Evolutionary conservation across 495 filamentous ascomycete genomes (phyloP), one percentile per base, ranked within the genome.

Genomic region (Penicillium maclennaniae): DNA sequence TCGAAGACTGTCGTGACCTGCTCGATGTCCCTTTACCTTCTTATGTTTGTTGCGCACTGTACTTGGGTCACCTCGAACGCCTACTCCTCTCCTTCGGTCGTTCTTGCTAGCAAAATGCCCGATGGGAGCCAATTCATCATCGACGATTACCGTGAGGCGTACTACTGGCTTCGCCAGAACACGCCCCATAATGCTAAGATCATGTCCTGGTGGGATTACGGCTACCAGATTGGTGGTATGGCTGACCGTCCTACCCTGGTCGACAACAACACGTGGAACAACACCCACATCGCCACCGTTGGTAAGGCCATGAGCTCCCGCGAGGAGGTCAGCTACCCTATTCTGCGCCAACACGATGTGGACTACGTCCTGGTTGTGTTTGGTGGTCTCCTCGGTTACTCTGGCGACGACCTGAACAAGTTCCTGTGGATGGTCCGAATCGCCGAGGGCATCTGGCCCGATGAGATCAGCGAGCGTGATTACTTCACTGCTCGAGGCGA

Each of bases 181-280:
- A 97, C 95, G 3, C 77, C 84, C 16, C 81, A 91, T 43, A 87
- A 96, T 64, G 92, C 95, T 60, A 99, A 99, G 82, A 88, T 99
- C 64, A 97, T 97, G 95, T 92, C 90, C 15, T 99, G 95, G 95
- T 99, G 95, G 95, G 95, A 99, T 67, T 99, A 99, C 59, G 95
- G 95, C 46, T 99, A 99, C 74, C 95, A 99, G 73, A 99, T 99
- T 67, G 95, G 95, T 74, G 95, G 95, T 52, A 99, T 99, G 95
- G 95, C 95, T 34, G 95, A 99, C 70, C 85, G 95, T 21, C 91
- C 95, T 36, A 99, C 95, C 0, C 79, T 99, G 38, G 95, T 99
- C 17, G 95, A 99, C 75, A 99, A 99, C 76, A 99, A 99, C 72
- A 99, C 95, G 15, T 99, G 95, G 95, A 99, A 99, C 75, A 99